Evolutionary conservation across 257 asterid species (phyloP), one percentile per base, ranked within the genome.

Genomic region (Lavandula angustifolia): DNA sequence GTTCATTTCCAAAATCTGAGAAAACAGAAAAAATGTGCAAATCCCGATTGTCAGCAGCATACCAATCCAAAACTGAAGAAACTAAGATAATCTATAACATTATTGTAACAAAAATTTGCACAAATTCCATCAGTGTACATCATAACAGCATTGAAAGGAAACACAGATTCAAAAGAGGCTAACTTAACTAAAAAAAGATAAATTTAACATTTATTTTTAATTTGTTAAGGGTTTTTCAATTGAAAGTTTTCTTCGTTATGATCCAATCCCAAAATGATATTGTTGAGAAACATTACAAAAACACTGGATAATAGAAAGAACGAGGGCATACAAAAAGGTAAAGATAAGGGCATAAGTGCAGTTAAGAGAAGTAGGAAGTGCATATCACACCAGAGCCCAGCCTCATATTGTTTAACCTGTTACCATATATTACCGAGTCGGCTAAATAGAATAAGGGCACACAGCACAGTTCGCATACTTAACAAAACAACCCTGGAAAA

Each of bases 1-100:
- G 77, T 87, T 94, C 97, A 94, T 94, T 76, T 94, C 96, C 85
- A 94, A 75, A 68, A 94, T 94, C 99, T 94, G 70, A 52, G n/a
- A 60, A 16, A 57, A 6, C 56, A 7, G 5, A 62, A n/a, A 18
- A 54, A 10, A 40, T 6, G 50, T 29, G 4, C 5, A 13, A 22
- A 31, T 11, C 67, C 55, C 16, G 1, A 12, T 3, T 12, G 47
- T 53, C 14, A 9, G n/a, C 0, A 32, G 14, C 32, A 18, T 9
- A 9, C 38, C 17, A 42, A 50, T 47, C 50, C 64, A 22, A 11
- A 32, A 17, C 48, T 7, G 14, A 17, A 47, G 52, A 52, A 9
- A 65, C 32, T 66, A 64, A 57, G 44, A 64, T 18, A 34, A 4
- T 51, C 60, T 11, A 43, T 37, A 60, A 51, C 54, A 13, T 17